A percentile compares a stretch with the other conserved stretches of the same genome.
These are phyloP conservation scores for Debaryomycetaceae sp. DNA, from an alignment of 1,139 yeast species.

Conservation along the genomic window DNA sequence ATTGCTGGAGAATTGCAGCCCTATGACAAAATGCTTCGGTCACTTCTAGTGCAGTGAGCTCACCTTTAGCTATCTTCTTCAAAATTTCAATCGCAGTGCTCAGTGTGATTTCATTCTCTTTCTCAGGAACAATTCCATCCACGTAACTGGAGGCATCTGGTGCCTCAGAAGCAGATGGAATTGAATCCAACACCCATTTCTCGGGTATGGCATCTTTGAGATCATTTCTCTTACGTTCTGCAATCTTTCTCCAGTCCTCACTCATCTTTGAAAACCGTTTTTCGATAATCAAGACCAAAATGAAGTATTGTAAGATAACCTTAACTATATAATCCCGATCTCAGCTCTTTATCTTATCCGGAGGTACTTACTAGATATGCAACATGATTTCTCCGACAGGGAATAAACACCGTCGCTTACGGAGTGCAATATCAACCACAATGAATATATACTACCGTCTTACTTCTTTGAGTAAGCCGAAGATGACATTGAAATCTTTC, in stretches of 20 bases:
- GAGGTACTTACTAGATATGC: too few relatives aligned
- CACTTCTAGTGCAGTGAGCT: slow-evolving; percentile 9
- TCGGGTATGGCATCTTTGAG: slow-evolving; percentile 17
- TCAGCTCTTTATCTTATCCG: too few relatives aligned
- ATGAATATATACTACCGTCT: background rate
- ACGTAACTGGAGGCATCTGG: slow-evolving; percentile 8
- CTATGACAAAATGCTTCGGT: slow-evolving; percentile 16
- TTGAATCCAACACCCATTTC: slow-evolving; percentile 16
- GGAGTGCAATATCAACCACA: too few relatives aligned
- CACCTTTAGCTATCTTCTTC: slow-evolving; percentile 7
- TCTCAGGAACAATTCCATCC: background rate
- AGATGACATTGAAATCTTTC: background rate
- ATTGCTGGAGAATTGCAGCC: slow-evolving; percentile 46
- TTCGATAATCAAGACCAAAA: too few relatives aligned
- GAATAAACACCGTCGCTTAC: too few relatives aligned
- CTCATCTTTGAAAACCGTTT: background rate
- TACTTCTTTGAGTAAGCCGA: background rate
- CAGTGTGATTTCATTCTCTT: slow-evolving; percentile 1
- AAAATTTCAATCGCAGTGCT: background rate
- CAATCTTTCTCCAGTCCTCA: slow-evolving; percentile 13
- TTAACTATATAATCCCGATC: too few relatives aligned
- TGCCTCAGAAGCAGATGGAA: slow-evolving; percentile 9
- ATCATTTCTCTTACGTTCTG: slow-evolving; percentile 11
- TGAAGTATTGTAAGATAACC: too few relatives aligned
- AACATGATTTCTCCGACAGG: too few relatives aligned